Base-by-base conservation (phyloP, 139 green algal genomes). In the Picochlorum sp. region DNA sequence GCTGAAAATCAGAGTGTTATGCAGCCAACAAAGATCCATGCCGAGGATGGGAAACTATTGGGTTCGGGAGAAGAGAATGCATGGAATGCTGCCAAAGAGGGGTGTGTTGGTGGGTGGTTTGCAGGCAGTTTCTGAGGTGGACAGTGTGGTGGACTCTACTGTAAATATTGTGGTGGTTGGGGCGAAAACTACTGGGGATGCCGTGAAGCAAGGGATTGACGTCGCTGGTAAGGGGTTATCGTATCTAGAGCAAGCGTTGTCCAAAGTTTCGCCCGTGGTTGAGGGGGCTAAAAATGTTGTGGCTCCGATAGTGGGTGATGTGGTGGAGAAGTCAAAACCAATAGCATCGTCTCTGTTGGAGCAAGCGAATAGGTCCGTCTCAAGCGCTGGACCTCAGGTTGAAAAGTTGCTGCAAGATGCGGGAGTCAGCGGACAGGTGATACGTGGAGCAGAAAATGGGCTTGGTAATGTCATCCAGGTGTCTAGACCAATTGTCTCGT, bases 261-360 rank as follows among this genome's bases (percentile, higher is more conserved):
- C 33, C 32, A n/a, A 30, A 40, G 77, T 79, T 14, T 68, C 77
- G 2, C 85, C 85, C 8, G 68, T 78, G 3, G 67, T 86, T 43
- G 67, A 84, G 58, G 56, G 80, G 47, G 78, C 63, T 5, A 35
- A 65, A 3, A 67, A 80, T 3, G 52, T 59, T 3, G 74, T 69
- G 1, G 26, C 69, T 13, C 81, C 81, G 4, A 70, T 75, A 10
- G 61, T 83, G 24, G 22, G 22, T 47, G 39, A 47, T 47, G 39
- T n/a, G 39, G 22, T 47, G 5, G 39, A 47, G 10, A 72, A 72
- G 33, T 57, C 55, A 0, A 60, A 50, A 13, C 59, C 74, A 29
- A 58, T 33, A 22, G 67, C 58, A 7, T 47, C 43, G 2, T 60
- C 68, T 7, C 44, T 62, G 7, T 16, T 65, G 20, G 24, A 35